A percentile compares a stretch with the other conserved stretches of the same genome.
Evolutionary conservation across 805 yeast species (phyloP).

Genomic region (Ascoidea rubescens): DNA sequence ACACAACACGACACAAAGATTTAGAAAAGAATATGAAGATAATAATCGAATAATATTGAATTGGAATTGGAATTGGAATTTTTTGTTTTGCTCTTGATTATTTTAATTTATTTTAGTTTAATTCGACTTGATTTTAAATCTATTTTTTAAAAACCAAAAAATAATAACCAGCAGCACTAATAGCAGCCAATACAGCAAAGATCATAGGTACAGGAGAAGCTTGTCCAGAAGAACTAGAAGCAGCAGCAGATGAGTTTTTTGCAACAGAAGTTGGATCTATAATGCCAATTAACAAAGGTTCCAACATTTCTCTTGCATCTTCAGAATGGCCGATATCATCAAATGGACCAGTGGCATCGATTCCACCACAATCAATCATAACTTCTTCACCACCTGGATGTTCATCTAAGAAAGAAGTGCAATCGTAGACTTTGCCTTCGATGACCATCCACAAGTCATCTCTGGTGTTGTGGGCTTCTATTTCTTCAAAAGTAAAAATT

Average conservation of each 20-base stretch:
- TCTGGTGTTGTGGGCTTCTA: constrained; percentile 54
- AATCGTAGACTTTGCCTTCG: constrained; percentile 68
- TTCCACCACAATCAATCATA: constrained; percentile 64
- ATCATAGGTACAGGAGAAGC: constrained; percentile 18
- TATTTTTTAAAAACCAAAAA: constrained; percentile 6
- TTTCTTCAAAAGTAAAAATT: constrained; percentile 25
- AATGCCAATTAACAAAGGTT: constrained; percentile 59
- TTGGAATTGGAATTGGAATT: too few species aligned
- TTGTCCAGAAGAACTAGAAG: constrained; percentile 13
- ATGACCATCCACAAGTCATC: constrained; percentile 78
- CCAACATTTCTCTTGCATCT: constrained; percentile 74
- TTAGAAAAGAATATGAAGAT: too few species aligned
- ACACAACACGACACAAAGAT: too few species aligned
- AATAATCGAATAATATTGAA: too few species aligned
- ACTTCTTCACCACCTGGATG: constrained; percentile 82
- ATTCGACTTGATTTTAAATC: not conserved
- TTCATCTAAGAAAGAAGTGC: constrained; percentile 37
- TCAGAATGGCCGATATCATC: constrained; percentile 96
- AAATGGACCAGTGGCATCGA: constrained; percentile 58
- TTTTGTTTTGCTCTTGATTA: too few species aligned
- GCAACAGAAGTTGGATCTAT: constrained; percentile 48
- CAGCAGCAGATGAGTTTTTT: constrained; percentile 5
- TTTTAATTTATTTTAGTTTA: too few species aligned
- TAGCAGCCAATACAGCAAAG: constrained; percentile 21
- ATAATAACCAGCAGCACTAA: constrained; percentile 31